A percentile compares a stretch with the other conserved stretches of the same genome.
These are phyloP conservation scores for Dendrostoma leiphaemia DNA, from an alignment of 2,329 filamentous ascomycete species.

Conservation along the genomic window DNA sequence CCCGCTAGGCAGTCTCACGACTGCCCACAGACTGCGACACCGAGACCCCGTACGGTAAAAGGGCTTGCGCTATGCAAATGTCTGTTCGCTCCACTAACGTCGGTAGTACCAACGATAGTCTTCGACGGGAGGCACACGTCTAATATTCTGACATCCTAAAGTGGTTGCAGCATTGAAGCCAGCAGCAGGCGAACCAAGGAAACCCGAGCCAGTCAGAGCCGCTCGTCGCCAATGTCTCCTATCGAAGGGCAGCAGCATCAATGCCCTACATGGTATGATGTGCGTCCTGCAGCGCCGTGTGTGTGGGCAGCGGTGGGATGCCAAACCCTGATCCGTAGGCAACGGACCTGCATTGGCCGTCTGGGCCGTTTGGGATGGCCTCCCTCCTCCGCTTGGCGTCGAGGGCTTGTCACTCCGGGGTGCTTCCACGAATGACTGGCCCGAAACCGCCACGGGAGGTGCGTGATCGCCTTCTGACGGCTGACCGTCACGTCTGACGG, in stretches of 20 bases:
- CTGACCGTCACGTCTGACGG: no score
- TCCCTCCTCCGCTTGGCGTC: background rate
- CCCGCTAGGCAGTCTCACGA: background rate
- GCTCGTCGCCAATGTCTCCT: slow-evolving; percentile 1
- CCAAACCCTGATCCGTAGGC: slow-evolving; percentile 11
- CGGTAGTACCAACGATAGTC: no score
- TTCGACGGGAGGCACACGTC: no score
- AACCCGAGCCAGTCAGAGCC: slow-evolving; percentile 14
- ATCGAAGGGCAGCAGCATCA: slow-evolving; percentile 7
- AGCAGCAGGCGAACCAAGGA: background rate
- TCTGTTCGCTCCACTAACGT: no score
- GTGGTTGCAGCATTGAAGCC: slow-evolving; percentile 13
- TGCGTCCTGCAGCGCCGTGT: background rate
- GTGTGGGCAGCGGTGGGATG: slow-evolving; percentile 11
- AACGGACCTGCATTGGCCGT: slow-evolving; percentile 6
- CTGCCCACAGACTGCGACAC: background rate
- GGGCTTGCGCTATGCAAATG: no score
- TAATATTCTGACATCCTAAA: no score
- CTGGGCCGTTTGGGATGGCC: background rate
- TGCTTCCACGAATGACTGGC: slow-evolving; percentile 13
- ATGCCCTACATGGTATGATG: background rate
- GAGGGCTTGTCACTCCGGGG: background rate
- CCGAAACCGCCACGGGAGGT: background rate
- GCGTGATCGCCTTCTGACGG: background rate
- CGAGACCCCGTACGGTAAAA: background rate